These are phyloP conservation scores for Lepraria neglecta DNA, from an alignment of 495 filamentous ascomycete species.

Conservation along the genomic window DNA sequence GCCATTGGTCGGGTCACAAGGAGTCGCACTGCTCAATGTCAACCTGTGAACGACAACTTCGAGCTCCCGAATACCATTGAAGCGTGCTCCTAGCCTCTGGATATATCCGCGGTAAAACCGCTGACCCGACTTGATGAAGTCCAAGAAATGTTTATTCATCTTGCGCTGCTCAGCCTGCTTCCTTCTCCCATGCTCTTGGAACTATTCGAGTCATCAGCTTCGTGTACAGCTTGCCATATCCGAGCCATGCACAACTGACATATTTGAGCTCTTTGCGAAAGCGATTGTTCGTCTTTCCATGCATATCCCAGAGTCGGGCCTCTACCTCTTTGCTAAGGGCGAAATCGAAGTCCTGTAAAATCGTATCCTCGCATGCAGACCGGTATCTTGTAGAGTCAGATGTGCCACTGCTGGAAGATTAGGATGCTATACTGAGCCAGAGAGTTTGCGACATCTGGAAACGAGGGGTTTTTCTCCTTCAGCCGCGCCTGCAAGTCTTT, in stretches of 20 bases:
- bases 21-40: slow-evolving; percentile 50
- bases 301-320: slow-evolving; percentile 67
- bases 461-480: slow-evolving; percentile 48
- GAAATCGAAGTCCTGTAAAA: slow-evolving; percentile 68
- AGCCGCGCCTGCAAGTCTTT: slow-evolving; percentile 45
- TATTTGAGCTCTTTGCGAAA: slow-evolving; percentile 59
- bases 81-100: slow-evolving; percentile 67
- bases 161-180: slow-evolving; percentile 72
- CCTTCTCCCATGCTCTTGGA: slow-evolving; percentile 49
- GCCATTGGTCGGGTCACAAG: background rate
- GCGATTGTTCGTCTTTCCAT: slow-evolving; percentile 65
- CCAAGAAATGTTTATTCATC: slow-evolving; percentile 67
- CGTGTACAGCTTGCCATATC: background rate
- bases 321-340: slow-evolving; percentile 60
- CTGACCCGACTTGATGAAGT: slow-evolving; percentile 79
- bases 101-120: slow-evolving; percentile 83
- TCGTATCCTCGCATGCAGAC: slow-evolving; percentile 58
- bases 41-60: slow-evolving; percentile 63
- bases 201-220: slow-evolving; percentile 33
- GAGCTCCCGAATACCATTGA: slow-evolving; percentile 64
- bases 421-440: slow-evolving; percentile 46
- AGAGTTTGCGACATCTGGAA: slow-evolving; percentile 51
- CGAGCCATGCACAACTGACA: slow-evolving; percentile 33
- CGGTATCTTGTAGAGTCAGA: slow-evolving; percentile 53
- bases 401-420: slow-evolving; percentile 14